Percentiles rank a stretch among this genome's conserved stretches.
Evolutionary conservation across 441 rosid genomes (phyloP).

Genomic region (Omphalea diandra): DNA sequence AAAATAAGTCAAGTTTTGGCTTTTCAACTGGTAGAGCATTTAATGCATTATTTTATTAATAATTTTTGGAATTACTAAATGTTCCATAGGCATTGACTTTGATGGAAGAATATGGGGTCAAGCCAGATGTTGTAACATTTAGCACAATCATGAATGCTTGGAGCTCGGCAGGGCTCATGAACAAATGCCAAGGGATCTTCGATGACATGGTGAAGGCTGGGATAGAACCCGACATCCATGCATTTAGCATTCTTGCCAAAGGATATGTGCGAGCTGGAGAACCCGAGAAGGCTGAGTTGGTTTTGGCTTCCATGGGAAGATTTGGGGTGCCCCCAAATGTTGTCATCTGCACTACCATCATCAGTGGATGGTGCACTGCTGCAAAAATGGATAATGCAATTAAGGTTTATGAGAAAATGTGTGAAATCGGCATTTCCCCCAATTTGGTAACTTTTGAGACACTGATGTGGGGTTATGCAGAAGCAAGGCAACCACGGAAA

Average conservation of each 20-base stretch:
- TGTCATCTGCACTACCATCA: slow-evolving; percentile 76
- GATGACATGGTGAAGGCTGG: slow-evolving; percentile 72
- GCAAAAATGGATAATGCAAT: slow-evolving; percentile 82
- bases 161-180: slow-evolving; percentile 89
- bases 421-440: slow-evolving; percentile 52
- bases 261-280: slow-evolving; percentile 83
- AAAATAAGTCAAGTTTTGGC: not conserved
- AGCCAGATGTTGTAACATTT: slow-evolving; percentile 86
- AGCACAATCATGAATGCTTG: slow-evolving; percentile 96
- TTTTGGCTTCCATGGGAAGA: slow-evolving; percentile 56
- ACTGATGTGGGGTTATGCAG: slow-evolving; percentile 90
- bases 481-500: slow-evolving; percentile 82
- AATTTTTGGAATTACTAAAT: not conserved
- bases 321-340: slow-evolving; percentile 70
- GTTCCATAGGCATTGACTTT: slow-evolving; percentile 54
- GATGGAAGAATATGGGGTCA: slow-evolving; percentile 81
- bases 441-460: slow-evolving; percentile 87
- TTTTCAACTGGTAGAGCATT: not conserved
- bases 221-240: slow-evolving; percentile 77
- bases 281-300: slow-evolving; percentile 65
- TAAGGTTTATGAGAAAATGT: slow-evolving; percentile 61
- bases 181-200: slow-evolving; percentile 80
- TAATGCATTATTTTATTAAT: not conserved
- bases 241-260: slow-evolving; percentile 84
- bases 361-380: slow-evolving; percentile 86